Evolutionary conservation across 768 basidiomycete species (phyloP).

Genomic region (Amanita inopinata): DNA sequence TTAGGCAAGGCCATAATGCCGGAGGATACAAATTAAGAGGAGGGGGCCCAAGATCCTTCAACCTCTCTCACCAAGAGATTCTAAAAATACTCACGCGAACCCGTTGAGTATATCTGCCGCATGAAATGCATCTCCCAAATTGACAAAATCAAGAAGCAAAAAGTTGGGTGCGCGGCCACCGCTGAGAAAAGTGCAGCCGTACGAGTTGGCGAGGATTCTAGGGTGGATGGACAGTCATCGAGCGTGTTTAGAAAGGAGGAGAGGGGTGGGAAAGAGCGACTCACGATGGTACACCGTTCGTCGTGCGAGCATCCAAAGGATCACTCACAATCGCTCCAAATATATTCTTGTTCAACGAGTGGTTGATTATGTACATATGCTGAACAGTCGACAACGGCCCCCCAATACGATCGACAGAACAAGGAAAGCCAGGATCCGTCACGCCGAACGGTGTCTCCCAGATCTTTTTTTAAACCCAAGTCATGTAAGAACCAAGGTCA

Average conservation of each 20-base stretch:
- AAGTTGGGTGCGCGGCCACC: constrained; percentile 40
- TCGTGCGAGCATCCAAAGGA: constrained; percentile 25
- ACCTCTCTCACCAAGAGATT: too few relatives aligned
- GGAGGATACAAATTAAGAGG: too few relatives aligned
- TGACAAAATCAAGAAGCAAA: constrained; percentile 42
- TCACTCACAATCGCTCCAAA: constrained; percentile 31
- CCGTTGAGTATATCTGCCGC: constrained; percentile 39
- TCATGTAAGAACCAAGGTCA: background rate
- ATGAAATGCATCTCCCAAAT: constrained; percentile 33
- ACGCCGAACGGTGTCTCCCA: constrained; percentile 51
- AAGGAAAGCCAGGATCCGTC: constrained; percentile 42
- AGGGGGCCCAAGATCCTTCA: too few relatives aligned
- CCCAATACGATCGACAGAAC: constrained; percentile 38
- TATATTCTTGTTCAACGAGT: constrained; percentile 40
- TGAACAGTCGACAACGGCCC: constrained; percentile 39
- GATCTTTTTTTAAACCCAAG: constrained; percentile 23
- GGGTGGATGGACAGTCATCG: background rate
- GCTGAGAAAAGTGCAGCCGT: constrained; percentile 33
- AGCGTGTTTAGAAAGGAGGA: background rate
- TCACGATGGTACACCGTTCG: constrained; percentile 28
- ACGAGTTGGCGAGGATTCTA: constrained; percentile 31
- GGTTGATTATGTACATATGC: constrained; percentile 53
- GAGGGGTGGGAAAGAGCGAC: constrained; percentile 18
- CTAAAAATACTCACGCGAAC: constrained; percentile 26
- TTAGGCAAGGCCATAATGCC: too few relatives aligned